Evolutionary conservation across 2,329 filamentous ascomycete genomes (phyloP).

Genomic region (Septoria linicola): DNA sequence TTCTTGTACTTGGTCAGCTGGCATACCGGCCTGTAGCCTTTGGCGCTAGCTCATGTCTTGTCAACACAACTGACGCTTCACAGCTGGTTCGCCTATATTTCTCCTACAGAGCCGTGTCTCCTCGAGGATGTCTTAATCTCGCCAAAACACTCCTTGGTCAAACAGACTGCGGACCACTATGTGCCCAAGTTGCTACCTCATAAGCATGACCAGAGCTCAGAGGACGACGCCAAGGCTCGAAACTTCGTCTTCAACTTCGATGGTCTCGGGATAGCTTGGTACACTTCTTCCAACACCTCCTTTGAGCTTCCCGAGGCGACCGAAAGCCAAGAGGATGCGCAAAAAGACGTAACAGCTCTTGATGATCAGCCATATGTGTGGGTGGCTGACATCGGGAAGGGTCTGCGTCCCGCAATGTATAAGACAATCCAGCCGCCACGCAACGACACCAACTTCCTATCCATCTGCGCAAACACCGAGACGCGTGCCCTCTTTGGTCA

Average conservation of each 20-base stretch:
- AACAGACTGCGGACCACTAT: slow-evolving; percentile 55
- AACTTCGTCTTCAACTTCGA: slow-evolving; percentile 57
- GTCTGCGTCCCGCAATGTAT: slow-evolving; percentile 51
- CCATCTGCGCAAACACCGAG: slow-evolving; percentile 53
- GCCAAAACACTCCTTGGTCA: slow-evolving; percentile 45
- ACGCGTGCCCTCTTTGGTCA: slow-evolving; percentile 54
- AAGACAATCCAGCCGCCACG: slow-evolving; percentile 53
- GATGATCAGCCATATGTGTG: slow-evolving; percentile 3
- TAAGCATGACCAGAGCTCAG: slow-evolving; percentile 44
- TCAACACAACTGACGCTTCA: background rate
- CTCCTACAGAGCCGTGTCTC: slow-evolving; percentile 53
- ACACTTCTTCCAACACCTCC: slow-evolving; percentile 47
- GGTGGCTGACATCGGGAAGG: slow-evolving; percentile 19
- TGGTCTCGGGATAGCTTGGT: slow-evolving; percentile 57
- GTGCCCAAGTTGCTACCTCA: slow-evolving; percentile 54
- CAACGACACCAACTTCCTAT: slow-evolving; percentile 56
- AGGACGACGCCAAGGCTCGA: slow-evolving; percentile 49
- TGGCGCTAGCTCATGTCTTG: too few species aligned
- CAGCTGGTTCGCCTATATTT: slow-evolving; percentile 59
- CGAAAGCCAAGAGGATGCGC: slow-evolving; percentile 31
- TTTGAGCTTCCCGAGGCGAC: slow-evolving; percentile 38
- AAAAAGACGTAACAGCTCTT: slow-evolving; percentile 30
- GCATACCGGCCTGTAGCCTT: too few species aligned
- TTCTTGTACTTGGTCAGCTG: too few species aligned
- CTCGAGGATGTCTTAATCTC: slow-evolving; percentile 56